phyloP scores from a whole-genome alignment of 345 rosid genomes.

The Schrenkiella parvula region DNA sequence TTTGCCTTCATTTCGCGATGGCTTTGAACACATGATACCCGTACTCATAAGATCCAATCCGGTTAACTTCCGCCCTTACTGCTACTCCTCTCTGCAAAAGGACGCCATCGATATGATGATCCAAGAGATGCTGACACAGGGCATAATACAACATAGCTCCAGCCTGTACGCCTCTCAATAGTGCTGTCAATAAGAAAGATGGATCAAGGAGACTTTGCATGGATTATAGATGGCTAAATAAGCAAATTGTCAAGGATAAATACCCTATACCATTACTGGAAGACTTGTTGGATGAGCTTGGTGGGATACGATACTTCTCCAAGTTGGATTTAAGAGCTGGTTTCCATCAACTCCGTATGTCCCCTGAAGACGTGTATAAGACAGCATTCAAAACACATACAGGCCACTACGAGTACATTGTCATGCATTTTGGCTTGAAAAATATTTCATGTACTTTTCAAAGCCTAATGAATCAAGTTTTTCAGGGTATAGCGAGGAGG shows the following conservation, averaged over 20 bases:
- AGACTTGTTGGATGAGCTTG: neutral
- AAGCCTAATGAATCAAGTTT: neutral
- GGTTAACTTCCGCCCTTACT: accelerated
- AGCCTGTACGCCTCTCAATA: neutral
- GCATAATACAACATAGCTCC: neutral
- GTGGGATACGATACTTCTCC: neutral
- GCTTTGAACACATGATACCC: neutral
- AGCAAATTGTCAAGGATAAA: too few relatives aligned
- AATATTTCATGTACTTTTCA: neutral
- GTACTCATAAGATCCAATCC: neutral
- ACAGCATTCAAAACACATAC: neutral
- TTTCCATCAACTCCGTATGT: neutral
- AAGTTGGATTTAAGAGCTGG: neutral
- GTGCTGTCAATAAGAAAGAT: neutral
- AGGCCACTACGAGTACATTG: neutral
- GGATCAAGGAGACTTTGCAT: neutral
- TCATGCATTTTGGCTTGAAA: neutral
- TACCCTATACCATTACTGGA: neutral
- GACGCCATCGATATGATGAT: neutral
- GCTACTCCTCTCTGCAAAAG: neutral
- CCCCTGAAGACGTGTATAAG: neutral
- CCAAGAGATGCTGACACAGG: neutral
- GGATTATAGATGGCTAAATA: neutral
- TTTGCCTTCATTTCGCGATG: neutral
- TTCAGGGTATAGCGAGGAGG: neutral